Base-by-base conservation (phyloP, 768 basidiomycete genomes). In the Naganishia antarctica region DNA sequence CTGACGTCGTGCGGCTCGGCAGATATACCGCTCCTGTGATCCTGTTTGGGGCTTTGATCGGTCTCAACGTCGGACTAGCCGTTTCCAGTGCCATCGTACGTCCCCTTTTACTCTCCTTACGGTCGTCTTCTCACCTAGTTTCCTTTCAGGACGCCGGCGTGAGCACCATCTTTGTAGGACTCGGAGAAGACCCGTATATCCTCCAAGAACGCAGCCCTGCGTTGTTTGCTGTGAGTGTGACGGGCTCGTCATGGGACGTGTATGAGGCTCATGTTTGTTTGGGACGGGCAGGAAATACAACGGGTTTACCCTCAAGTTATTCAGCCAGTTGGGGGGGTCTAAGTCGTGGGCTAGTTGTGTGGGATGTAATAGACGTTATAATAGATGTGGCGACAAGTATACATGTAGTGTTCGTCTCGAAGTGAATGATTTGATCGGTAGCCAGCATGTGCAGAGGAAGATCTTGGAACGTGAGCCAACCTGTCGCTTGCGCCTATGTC, bases 161-260 rank as follows among this genome's bases (percentile, higher is more conserved):
- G 0, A 90, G 89, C 1, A 91, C 89, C 1, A 90, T 91, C 85
- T 89, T 91, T 72, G 90, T 91, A 32, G 89, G 89, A 8, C 81
- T 91, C 9, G 89, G 84, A 57, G 89, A 91, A 75, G 88, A 91
- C 71, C 90, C 89, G 3, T 84, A 87, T 61, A 83, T 90, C 21
- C 80, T 91, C 48, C 85, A 85, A 5, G 79, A 84, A 46, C 82
- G 90, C 51, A 85, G 87, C 18, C 89, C 89, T 18, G 83, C 81
- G 37, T 78, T 90, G 47, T 90, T 89, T 70, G 79, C 34, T 8
- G 53, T 57, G 37, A 75, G 66, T n/a, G n/a, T n/a, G n/a, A n/a
- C n/a, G n/a, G n/a, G n/a, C n/a, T n/a, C n/a, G n/a, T n/a, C n/a
- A n/a, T n/a, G n/a, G n/a, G n/a, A n/a, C n/a, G n/a, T n/a, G n/a